Conservation (phyloP, 116 monocot species). For the Posidonia oceanica region DNA sequence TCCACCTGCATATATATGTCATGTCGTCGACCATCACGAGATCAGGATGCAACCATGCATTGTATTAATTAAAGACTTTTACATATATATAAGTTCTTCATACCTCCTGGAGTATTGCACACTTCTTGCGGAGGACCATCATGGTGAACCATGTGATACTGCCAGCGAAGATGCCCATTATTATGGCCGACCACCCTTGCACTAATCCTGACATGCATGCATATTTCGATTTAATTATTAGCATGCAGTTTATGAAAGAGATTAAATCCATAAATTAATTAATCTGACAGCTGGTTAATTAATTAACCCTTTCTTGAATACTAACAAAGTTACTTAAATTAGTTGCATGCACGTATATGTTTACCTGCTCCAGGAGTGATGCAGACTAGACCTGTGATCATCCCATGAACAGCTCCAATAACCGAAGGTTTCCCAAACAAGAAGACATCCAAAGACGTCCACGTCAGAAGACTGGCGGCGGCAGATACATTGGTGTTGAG, state of each 20-base stretch:
- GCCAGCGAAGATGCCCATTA: slow-evolving; percentile 21
- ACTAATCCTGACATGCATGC: slow-evolving; percentile 15
- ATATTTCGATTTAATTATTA: too few relatives aligned
- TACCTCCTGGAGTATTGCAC: slow-evolving; percentile 42
- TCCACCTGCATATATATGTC: slow-evolving; percentile 2
- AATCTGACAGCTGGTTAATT: too few relatives aligned
- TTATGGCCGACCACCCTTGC: slow-evolving; percentile 20
- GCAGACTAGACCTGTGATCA: slow-evolving; percentile 69
- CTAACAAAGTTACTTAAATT: too few relatives aligned
- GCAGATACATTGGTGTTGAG: slow-evolving; percentile 47
- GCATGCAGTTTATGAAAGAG: too few relatives aligned
- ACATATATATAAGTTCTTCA: slow-evolving; percentile 1
- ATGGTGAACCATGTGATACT: slow-evolving; percentile 27
- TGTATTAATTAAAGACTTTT: too few relatives aligned
- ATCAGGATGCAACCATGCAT: too few relatives aligned
- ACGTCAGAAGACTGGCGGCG: slow-evolving; percentile 42
- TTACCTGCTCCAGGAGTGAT: slow-evolving; percentile 67
- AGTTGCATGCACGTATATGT: too few relatives aligned
- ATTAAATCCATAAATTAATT: too few relatives aligned
- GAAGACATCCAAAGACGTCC: slow-evolving; percentile 41
- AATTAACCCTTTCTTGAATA: too few relatives aligned
- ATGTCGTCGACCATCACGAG: too few relatives aligned
- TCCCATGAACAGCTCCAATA: slow-evolving; percentile 64
- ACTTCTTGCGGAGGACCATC: slow-evolving; percentile 27
- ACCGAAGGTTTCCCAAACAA: slow-evolving; percentile 61